These are phyloP conservation scores for Eucalyptus paniculata DNA, from an alignment of 345 rosid species.

Conservation along the genomic window DNA sequence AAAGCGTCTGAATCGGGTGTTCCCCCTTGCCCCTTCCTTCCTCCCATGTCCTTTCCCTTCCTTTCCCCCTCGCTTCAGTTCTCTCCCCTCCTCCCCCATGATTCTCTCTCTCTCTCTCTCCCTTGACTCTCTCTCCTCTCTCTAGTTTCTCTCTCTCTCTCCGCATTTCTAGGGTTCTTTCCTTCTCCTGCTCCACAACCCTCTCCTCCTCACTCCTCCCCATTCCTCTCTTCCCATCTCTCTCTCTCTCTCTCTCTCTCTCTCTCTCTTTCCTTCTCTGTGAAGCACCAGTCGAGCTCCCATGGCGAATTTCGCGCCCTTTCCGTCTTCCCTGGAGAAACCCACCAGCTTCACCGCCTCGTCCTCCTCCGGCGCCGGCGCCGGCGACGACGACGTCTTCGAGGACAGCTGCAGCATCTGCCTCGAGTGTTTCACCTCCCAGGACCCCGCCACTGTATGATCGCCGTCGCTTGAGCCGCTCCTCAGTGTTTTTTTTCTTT, in stretches of 20 bases:
- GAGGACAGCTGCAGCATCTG: slow-evolving; percentile 90
- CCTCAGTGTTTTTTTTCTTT: not conserved
- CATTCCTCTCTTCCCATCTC: not conserved
- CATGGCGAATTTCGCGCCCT: slow-evolving; percentile 29
- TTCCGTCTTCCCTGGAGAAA: slow-evolving; percentile 7
- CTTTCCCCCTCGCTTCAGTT: not conserved
- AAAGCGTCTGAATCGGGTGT: not conserved
- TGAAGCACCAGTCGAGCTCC: not conserved
- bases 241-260: not conserved
- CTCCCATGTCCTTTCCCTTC: not conserved
- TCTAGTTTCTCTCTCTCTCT: not conserved
- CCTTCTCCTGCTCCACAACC: not conserved
- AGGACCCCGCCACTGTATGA: slow-evolving; percentile 58
- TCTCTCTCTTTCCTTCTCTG: not conserved
- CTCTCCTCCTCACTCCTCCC: not conserved
- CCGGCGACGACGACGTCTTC: slow-evolving; percentile 17
- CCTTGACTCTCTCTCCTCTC: slow-evolving; percentile 4
- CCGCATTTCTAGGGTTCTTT: slow-evolving; percentile 13
- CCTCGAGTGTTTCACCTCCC: slow-evolving; percentile 59
- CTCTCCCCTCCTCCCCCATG: not conserved
- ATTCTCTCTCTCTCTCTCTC: slow-evolving; percentile 7
- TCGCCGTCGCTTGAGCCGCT: not conserved
- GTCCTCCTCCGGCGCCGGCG: slow-evolving; percentile 4
- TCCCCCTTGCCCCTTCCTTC: not conserved
- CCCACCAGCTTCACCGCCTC: slow-evolving; percentile 13